Evolutionary conservation across 495 filamentous ascomycete genomes (phyloP).

Genomic region (Neurospora sublineolata): DNA sequence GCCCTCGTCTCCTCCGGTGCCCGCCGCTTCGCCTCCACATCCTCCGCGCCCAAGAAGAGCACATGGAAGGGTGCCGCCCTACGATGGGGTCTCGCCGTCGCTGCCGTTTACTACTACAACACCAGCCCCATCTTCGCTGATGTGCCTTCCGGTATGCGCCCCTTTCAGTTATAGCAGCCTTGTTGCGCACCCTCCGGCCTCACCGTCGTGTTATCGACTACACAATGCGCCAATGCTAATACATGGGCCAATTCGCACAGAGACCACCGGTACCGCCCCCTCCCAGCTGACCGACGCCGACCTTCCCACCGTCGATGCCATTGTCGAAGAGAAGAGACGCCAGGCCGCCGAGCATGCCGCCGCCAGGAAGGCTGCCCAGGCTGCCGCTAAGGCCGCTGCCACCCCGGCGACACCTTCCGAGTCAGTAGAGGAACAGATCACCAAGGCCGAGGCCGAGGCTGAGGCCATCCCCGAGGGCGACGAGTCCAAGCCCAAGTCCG

Average conservation of each 20-base stretch:
- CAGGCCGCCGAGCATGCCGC: conserved; percentile 19
- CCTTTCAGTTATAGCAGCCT: background rate
- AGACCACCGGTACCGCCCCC: conserved; percentile 22
- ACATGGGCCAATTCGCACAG: background rate
- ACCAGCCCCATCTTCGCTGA: conserved; percentile 80
- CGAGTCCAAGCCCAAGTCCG: background rate
- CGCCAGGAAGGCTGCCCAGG: conserved; percentile 13
- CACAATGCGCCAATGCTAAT: background rate
- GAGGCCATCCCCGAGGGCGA: conserved; percentile 6
- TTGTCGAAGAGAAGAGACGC: conserved; percentile 40
- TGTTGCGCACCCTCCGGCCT: conserved; percentile 10
- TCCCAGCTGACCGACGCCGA: conserved; percentile 33
- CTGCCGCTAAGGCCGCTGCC: conserved; percentile 16
- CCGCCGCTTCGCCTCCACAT: conserved; percentile 62
- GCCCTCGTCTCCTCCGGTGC: conserved; percentile 12
- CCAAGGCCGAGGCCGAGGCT: background rate
- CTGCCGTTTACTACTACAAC: conserved; percentile 84
- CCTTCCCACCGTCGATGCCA: conserved; percentile 37
- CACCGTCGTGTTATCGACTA: background rate
- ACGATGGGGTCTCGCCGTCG: conserved; percentile 66
- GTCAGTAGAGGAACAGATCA: background rate
- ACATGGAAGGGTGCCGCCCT: conserved; percentile 70
- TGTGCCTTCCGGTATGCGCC: conserved; percentile 56
- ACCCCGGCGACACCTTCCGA: conserved; percentile 4
- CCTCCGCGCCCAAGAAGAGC: conserved; percentile 55